phyloP scores from a whole-genome alignment of 2,329 filamentous ascomycete genomes.

The Raffaelea ambrosiae region DNA sequence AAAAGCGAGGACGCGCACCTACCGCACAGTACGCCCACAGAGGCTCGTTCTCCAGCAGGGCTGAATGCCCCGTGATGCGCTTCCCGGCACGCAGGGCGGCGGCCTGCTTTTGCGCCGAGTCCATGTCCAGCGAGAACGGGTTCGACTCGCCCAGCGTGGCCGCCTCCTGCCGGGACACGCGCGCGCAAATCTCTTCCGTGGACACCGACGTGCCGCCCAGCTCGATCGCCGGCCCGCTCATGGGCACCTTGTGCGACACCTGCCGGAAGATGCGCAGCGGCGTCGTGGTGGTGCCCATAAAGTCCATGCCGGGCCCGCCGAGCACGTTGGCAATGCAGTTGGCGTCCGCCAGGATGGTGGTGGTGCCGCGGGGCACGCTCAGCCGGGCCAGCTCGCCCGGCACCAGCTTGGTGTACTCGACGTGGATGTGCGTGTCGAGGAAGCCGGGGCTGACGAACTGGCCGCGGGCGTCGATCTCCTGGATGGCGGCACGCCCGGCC shows the following conservation, averaged over 20 bases:
- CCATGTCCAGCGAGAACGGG: neutral
- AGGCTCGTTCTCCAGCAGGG: neutral
- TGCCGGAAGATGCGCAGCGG: neutral
- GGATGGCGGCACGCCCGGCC: neutral
- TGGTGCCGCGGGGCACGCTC: neutral
- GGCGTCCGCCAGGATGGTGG: neutral
- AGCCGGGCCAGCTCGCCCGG: neutral
- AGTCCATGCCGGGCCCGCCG: neutral
- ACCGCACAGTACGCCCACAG: neutral
- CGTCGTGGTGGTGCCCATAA: neutral
- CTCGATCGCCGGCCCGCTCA: neutral
- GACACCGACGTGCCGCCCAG: neutral
- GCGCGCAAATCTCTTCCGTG: neutral
- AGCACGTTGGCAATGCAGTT: neutral
- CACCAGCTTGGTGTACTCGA: neutral
- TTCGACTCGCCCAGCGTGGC: neutral
- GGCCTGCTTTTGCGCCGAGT: neutral
- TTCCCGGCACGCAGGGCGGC: neutral
- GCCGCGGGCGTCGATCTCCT: neutral
- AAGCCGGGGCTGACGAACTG: neutral
- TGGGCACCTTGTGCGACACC: neutral
- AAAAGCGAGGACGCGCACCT: no score
- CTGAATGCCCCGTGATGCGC: neutral
- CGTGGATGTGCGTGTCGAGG: neutral
- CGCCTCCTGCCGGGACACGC: neutral